These are phyloP conservation scores for Nicotiana obtusifolia DNA, from an alignment of 257 asterid species.

Conservation along the genomic window DNA sequence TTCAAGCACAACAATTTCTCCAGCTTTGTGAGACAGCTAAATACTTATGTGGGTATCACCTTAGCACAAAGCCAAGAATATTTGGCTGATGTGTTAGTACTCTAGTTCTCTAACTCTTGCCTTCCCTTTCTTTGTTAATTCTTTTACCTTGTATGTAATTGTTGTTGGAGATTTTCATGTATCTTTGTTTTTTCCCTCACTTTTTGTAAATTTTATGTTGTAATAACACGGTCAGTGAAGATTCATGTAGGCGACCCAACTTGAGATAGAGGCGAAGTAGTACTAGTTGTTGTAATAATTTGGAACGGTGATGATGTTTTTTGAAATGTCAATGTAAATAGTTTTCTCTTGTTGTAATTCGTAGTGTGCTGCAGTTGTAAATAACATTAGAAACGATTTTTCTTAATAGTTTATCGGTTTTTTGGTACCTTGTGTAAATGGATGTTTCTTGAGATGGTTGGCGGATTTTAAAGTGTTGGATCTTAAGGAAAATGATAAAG, in stretches of 20 bases:
- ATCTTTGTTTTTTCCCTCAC: not conserved
- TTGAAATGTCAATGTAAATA: not conserved
- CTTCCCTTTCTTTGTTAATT: not conserved
- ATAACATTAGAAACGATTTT: not conserved
- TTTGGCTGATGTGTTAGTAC: constrained; percentile 16
- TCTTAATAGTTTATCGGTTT: not conserved
- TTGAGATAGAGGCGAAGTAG: not conserved
- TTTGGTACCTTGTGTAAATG: constrained; percentile 14
- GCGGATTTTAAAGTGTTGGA: not conserved
- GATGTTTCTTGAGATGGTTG: not conserved
- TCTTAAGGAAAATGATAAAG: constrained; percentile 5
- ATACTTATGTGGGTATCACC: constrained; percentile 81
- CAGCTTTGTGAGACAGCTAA: constrained; percentile 94
- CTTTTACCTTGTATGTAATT: not conserved
- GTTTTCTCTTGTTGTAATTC: not conserved
- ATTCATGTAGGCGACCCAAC: not conserved
- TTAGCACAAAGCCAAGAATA: constrained; percentile 16
- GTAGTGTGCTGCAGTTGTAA: not conserved
- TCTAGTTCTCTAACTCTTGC: constrained; percentile 7
- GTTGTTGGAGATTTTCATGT: constrained; percentile 9
- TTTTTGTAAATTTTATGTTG: constrained; percentile 17
- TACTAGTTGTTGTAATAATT: too few relatives aligned
- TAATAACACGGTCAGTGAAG: not conserved
- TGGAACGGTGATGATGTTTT: not conserved
- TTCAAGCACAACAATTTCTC: constrained; percentile 95